Evolutionary conservation across 2,329 filamentous ascomycete genomes (phyloP), one percentile per base, ranked within the genome.

Genomic region (Xylariaceae sp.): DNA sequence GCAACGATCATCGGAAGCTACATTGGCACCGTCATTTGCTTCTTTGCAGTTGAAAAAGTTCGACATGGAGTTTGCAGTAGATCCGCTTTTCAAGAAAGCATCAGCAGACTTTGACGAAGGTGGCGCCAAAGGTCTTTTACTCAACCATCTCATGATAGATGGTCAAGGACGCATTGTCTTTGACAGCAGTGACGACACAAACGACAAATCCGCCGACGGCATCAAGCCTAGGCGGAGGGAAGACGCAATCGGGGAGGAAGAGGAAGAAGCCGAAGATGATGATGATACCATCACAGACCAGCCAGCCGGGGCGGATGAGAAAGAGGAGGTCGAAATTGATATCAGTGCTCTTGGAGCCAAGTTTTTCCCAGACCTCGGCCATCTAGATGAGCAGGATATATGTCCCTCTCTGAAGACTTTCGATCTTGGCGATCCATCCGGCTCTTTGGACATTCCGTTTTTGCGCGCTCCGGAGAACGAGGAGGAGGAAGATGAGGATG

Each of bases 21-120:
- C 94, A 0, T 76, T 99, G 6, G 94, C 89, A 3, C 85, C 89
- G 0, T 94, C 89, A 0, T 97, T 97, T 68, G 82, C 86, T 39
- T 85, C 91, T 15, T 68, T 99, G 47, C 90, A 96, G 66, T 77
- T 97, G 60, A 99, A 99, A 71, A 99, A 97, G 70, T 91, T 99
- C 63, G 94, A 99, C 61, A 79, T 97, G 40, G 94, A 99, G 64
- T 96, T 99, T 58, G 85, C 91, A 0, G 92, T 99, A 5, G 94
- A 99, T 64, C 94, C 94, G 2, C 73, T 99, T n/a, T 99, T 99
- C 80, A 99, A 99, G 66, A 99, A 99, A 66, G 92, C 92, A 1
- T 95, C 92, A 6, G 94, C 94, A 39, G 94, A 99, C 72, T 99
- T 99, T 58, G 94, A 99, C 65, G 94, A 99, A 72, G 94, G 94